A percentile compares a stretch with the other conserved stretches of the same genome.
Conservation (phyloP, 257 asterid genomes). For the Verbena officinalis region DNA sequence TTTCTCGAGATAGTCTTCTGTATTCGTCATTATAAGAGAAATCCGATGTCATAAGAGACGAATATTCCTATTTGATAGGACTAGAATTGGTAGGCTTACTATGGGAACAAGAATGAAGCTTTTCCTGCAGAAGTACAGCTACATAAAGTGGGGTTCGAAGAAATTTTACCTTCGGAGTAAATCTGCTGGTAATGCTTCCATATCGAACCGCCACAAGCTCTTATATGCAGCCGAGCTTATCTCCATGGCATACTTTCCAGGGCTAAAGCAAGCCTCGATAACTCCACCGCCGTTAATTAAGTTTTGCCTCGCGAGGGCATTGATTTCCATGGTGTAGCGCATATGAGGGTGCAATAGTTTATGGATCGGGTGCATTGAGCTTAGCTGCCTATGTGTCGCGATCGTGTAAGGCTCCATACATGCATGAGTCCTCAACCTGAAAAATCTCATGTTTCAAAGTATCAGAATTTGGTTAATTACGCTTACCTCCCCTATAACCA, state of each 20-base stretch:
- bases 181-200: conserved; percentile 86
- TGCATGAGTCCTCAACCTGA: conserved; percentile 97
- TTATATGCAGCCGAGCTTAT: conserved; percentile 89
- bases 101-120: too few relatives aligned
- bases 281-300: conserved; percentile 88
- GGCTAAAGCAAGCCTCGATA: conserved; percentile 82
- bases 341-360: conserved; percentile 85
- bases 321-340: conserved; percentile 92
- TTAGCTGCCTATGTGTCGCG: conserved; percentile 86
- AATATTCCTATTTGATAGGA: too few relatives aligned
- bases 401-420: conserved; percentile 81
- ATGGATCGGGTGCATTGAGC: conserved; percentile 79
- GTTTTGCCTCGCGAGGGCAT: conserved; percentile 88
- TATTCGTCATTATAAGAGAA: too few relatives aligned
- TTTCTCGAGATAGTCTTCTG: too few relatives aligned
- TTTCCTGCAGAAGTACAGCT: too few relatives aligned
- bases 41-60: too few relatives aligned
- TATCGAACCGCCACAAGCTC: conserved; percentile 81
- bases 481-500: too few relatives aligned
- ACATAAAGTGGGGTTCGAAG: neutral
- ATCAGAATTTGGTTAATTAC: neutral
- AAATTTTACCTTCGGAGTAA: conserved; percentile 60
- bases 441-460: conserved; percentile 21
- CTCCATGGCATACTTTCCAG: conserved; percentile 82
- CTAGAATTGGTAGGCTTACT: too few relatives aligned